Conservation (phyloP, 1,139 yeast genomes). For the Ogataea hybrid region DNA sequence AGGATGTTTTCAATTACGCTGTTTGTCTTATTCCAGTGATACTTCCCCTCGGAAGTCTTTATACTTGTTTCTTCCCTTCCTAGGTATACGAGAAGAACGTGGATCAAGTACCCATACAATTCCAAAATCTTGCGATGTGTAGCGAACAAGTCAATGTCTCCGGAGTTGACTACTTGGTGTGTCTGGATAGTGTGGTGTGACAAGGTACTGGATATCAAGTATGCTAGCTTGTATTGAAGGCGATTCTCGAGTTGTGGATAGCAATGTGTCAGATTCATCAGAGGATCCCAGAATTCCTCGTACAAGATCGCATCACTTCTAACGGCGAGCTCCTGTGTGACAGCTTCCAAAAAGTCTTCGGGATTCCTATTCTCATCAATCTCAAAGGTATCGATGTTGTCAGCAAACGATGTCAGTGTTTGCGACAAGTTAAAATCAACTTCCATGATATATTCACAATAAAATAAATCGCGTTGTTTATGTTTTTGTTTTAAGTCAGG, state of each 20-base stretch:
- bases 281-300: constrained; percentile 54
- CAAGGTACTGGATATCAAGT: constrained; percentile 55
- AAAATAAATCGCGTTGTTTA: constrained; percentile 3
- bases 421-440: constrained; percentile 64
- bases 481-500: constrained; percentile 1
- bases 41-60: constrained; percentile 20
- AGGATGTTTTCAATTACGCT: constrained; percentile 53
- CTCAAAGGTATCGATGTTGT: constrained; percentile 51
- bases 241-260: constrained; percentile 43
- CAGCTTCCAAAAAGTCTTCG: constrained; percentile 42
- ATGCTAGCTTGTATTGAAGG: constrained; percentile 53
- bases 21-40: constrained; percentile 44
- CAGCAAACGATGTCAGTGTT: constrained; percentile 58
- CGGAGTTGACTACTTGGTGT: constrained; percentile 39
- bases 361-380: constrained; percentile 43
- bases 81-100: constrained; percentile 52
- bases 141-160: constrained; percentile 53
- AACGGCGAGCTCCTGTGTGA: constrained; percentile 61
- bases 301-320: constrained; percentile 63
- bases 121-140: constrained; percentile 54
- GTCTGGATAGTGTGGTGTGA: constrained; percentile 31
- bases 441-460: constrained; percentile 21
- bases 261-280: constrained; percentile 51
- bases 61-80: constrained; percentile 46
- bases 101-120: constrained; percentile 62